These are phyloP conservation scores for Micractinium sp. DNA, from an alignment of 139 green algal species.

Conservation along the genomic window DNA sequence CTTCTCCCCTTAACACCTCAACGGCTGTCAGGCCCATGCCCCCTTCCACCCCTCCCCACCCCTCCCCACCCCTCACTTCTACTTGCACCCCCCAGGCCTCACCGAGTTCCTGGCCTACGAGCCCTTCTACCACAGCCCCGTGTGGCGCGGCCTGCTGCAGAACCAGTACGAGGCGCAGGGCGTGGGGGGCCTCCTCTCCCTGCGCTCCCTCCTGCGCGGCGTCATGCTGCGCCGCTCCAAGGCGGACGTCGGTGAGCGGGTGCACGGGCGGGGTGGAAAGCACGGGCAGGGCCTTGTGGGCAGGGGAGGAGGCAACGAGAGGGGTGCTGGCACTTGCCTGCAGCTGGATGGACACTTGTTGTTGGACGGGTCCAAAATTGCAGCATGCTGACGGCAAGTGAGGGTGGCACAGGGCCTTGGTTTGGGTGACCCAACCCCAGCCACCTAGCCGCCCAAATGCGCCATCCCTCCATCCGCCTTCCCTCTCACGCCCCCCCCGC, in stretches of 20 bases:
- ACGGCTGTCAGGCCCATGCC: no score
- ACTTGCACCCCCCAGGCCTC: slow-evolving; percentile 28
- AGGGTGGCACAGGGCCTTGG: no score
- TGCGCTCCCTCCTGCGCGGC: slow-evolving; percentile 54
- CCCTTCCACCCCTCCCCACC: neutral
- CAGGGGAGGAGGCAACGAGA: no score
- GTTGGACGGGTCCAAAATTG: neutral
- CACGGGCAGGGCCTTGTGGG: no score
- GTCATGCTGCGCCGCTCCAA: slow-evolving; percentile 69
- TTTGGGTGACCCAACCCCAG: neutral
- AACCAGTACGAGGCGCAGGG: neutral
- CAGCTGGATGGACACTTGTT: no score
- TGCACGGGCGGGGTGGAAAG: no score
- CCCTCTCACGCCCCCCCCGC: neutral
- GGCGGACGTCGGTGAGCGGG: slow-evolving; percentile 53
- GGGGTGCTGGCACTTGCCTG: neutral
- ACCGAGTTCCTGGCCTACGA: slow-evolving; percentile 66
- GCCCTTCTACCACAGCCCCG: slow-evolving; percentile 44
- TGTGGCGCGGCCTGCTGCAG: slow-evolving; percentile 49
- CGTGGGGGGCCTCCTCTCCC: slow-evolving; percentile 31
- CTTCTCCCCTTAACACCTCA: no score
- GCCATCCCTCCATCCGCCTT: no score
- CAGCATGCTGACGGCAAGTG: no score
- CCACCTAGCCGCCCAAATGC: neutral
- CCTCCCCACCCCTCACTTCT: neutral